Conservation (phyloP, 2,329 filamentous ascomycete species). For the Ophiostoma angusticollis region DNA sequence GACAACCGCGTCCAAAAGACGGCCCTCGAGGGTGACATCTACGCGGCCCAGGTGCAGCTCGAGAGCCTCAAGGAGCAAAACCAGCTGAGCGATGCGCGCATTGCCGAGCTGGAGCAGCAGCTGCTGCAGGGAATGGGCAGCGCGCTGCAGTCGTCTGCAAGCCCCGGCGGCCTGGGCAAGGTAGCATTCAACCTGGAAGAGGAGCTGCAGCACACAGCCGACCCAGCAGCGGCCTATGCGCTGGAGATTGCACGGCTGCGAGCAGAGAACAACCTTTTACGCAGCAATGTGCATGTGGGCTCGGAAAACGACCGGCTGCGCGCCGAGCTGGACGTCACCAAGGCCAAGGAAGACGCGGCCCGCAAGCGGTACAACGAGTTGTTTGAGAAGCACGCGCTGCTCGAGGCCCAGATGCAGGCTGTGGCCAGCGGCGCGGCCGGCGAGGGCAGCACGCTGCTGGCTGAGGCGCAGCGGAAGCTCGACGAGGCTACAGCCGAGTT, state of each 20-base stretch:
- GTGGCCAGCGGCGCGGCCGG: conserved; percentile 37
- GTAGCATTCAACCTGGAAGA: conserved; percentile 40
- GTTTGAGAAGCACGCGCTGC: conserved; percentile 44
- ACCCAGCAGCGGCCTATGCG: conserved; percentile 28
- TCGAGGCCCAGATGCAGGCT: conserved; percentile 44
- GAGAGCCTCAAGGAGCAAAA: conserved; percentile 29
- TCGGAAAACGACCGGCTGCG: conserved; percentile 42
- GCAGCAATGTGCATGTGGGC: conserved; percentile 38
- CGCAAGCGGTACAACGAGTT: conserved; percentile 43
- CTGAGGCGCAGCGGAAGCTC: conserved; percentile 37
- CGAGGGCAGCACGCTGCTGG: conserved; percentile 37
- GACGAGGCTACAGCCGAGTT: conserved; percentile 34
- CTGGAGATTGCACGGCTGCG: conserved; percentile 45
- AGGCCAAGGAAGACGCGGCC: conserved; percentile 35
- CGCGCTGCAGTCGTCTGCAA: background rate
- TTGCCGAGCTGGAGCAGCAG: conserved; percentile 48
- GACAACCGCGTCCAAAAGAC: conserved; percentile 30
- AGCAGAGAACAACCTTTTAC: conserved; percentile 47
- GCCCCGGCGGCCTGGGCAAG: conserved; percentile 13
- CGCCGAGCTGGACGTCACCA: conserved; percentile 42
- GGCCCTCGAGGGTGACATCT: conserved; percentile 33
- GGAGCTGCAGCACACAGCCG: conserved; percentile 39
- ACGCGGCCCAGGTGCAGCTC: conserved; percentile 27
- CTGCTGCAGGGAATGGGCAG: conserved; percentile 26
- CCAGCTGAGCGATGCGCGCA: conserved; percentile 36